Conservation (phyloP, 2,329 filamentous ascomycete species). For the Neofusicoccum cordaticola region DNA sequence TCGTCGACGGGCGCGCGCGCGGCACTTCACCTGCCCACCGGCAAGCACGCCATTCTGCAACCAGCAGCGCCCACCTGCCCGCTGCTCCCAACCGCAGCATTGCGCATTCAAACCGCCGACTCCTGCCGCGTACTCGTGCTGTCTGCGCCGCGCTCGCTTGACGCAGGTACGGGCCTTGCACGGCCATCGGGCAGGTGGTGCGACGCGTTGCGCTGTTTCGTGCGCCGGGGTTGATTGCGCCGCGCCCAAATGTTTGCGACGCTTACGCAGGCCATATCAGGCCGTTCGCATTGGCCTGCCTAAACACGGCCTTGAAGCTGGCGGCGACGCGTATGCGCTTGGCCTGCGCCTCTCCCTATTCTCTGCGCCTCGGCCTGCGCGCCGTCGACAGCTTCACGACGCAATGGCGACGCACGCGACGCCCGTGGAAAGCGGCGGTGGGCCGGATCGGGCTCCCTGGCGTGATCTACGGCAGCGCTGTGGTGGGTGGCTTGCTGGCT, state of each 20-base stretch:
- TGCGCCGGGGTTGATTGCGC: background rate
- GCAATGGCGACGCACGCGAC: background rate
- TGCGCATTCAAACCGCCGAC: background rate
- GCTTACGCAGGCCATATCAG: slow-evolving; percentile 1
- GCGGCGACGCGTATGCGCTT: background rate
- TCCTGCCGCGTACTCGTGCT: background rate
- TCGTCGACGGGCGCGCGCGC: background rate
- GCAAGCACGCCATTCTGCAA: background rate
- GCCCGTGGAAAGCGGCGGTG: background rate
- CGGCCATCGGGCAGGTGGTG: background rate
- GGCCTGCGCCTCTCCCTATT: background rate
- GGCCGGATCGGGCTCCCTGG: background rate
- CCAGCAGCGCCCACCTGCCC: background rate
- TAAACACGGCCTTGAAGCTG: background rate
- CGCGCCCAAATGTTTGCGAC: slow-evolving; percentile 4
- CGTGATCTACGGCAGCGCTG: background rate
- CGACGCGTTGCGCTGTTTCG: slow-evolving; percentile 12
- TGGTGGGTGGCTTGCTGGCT: background rate
- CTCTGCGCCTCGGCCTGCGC: background rate
- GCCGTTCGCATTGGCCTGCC: slow-evolving; percentile 3
- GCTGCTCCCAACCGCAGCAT: background rate
- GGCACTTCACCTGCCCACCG: background rate
- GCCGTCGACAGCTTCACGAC: background rate
- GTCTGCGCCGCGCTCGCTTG: background rate
- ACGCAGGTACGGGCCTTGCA: slow-evolving; percentile 7